phyloP scores from a whole-genome alignment of 345 rosid species.

The Murraya koenigii region DNA sequence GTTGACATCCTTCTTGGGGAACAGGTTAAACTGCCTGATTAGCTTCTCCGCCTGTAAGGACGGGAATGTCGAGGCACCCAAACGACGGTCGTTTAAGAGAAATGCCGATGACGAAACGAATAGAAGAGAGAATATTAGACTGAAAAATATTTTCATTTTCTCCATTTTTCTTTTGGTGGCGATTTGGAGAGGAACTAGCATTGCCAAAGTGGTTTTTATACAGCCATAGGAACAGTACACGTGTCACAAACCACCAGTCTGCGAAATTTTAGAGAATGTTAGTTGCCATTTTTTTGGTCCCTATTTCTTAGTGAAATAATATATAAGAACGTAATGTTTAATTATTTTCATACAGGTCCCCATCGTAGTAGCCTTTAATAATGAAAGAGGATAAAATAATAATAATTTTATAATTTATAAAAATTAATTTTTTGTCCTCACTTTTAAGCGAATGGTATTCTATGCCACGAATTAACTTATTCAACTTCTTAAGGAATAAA shows the following conservation, averaged over 20 bases:
- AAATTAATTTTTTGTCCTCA: no score
- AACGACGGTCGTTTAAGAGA: constrained; percentile 26
- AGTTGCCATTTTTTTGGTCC: constrained; percentile 1
- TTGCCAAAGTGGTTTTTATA: background rate
- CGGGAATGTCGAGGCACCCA: constrained; percentile 52
- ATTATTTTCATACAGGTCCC: background rate
- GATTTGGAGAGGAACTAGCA: no score
- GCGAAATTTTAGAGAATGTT: constrained; percentile 14
- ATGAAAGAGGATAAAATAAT: no score
- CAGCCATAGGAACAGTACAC: constrained; percentile 7
- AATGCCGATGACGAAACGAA: constrained; percentile 27
- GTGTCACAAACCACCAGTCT: constrained; percentile 26
- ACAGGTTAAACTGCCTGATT: constrained; percentile 81
- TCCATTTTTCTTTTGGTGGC: constrained; percentile 38
- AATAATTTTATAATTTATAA: no score
- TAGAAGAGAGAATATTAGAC: constrained; percentile 20
- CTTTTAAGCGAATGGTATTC: no score
- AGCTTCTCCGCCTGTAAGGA: constrained; percentile 67
- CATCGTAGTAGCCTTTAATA: rapidly evolving
- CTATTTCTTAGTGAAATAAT: no score
- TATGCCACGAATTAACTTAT: no score
- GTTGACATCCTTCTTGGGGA: constrained; percentile 70
- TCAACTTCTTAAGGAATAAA: no score
- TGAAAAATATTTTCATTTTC: constrained; percentile 17
- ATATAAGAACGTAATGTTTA: background rate